Conservation (phyloP, 305 asterid genomes). For the Fraxinus greggii region DNA sequence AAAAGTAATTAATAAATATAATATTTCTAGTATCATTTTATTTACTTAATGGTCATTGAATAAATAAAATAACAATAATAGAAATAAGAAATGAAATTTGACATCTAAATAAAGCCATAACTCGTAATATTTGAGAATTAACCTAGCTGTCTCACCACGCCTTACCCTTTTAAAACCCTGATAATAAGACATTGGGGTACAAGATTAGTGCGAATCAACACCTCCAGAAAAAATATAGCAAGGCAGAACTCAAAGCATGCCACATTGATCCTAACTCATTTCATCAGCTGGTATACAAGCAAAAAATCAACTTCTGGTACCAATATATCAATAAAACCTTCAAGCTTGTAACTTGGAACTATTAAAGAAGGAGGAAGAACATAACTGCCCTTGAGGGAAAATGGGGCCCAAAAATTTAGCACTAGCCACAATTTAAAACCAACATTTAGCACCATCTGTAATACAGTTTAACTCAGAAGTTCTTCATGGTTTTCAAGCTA, state of each 20-base stretch:
- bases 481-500: not conserved
- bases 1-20: too few relatives aligned
- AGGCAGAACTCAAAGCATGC: not conserved
- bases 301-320: not conserved
- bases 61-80: too few relatives aligned
- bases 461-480: slow-evolving; percentile 3
- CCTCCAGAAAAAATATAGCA: not conserved
- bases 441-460: not conserved
- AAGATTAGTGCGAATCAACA: not conserved
- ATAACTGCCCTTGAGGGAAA: not conserved
- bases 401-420: not conserved
- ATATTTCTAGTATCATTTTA: too few relatives aligned
- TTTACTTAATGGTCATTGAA: too few relatives aligned
- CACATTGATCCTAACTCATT: not conserved
- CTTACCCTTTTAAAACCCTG: not conserved
- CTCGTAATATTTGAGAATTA: not conserved
- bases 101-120: not conserved
- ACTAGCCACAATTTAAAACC: not conserved
- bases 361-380: not conserved
- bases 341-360: not conserved
- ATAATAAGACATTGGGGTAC: not conserved
- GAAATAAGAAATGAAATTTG: too few relatives aligned
- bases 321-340: not conserved
- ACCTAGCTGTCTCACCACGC: not conserved
- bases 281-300: not conserved